Evolutionary conservation across 805 yeast species (phyloP).

Genomic region (Saccharomyces cerevisiae): DNA sequence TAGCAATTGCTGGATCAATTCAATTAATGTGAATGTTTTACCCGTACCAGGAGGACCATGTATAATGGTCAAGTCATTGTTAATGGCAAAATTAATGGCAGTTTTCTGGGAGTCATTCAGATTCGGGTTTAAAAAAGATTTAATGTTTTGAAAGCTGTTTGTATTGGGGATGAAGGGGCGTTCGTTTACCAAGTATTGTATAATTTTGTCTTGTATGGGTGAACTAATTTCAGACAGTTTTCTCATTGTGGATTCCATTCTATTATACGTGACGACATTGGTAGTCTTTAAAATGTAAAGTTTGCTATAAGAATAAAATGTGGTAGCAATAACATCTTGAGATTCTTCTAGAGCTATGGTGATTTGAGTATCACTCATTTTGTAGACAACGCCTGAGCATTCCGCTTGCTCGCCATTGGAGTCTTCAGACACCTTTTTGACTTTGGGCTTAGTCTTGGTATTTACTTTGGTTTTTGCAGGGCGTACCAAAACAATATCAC

Average conservation of each 20-base stretch:
- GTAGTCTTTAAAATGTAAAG: slow-evolving; percentile 37
- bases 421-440: slow-evolving; percentile 21
- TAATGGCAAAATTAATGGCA: slow-evolving; percentile 63
- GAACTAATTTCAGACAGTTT: slow-evolving; percentile 46
- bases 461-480: slow-evolving; percentile 20
- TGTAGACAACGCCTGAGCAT: slow-evolving; percentile 60
- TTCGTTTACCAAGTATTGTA: slow-evolving; percentile 41
- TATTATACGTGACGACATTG: slow-evolving; percentile 62
- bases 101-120: slow-evolving; percentile 59
- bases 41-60: slow-evolving; percentile 83
- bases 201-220: slow-evolving; percentile 30
- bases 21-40: slow-evolving; percentile 75
- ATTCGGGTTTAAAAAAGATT: slow-evolving; percentile 13
- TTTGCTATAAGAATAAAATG: slow-evolving; percentile 28
- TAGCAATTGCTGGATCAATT: slow-evolving; percentile 65
- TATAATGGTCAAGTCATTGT: slow-evolving; percentile 50
- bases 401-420: slow-evolving; percentile 17
- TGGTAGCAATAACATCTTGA: slow-evolving; percentile 43
- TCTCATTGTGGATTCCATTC: slow-evolving; percentile 73
- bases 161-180: slow-evolving; percentile 11
- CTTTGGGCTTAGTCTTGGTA: slow-evolving; percentile 20
- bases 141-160: slow-evolving; percentile 1
- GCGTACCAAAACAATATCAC: slow-evolving; percentile 66
- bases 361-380: slow-evolving; percentile 40
- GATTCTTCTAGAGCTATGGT: slow-evolving; percentile 55